Evolutionary conservation across 2,329 filamentous ascomycete genomes (phyloP).

Genomic region (Dendrostoma leiphaemia): DNA sequence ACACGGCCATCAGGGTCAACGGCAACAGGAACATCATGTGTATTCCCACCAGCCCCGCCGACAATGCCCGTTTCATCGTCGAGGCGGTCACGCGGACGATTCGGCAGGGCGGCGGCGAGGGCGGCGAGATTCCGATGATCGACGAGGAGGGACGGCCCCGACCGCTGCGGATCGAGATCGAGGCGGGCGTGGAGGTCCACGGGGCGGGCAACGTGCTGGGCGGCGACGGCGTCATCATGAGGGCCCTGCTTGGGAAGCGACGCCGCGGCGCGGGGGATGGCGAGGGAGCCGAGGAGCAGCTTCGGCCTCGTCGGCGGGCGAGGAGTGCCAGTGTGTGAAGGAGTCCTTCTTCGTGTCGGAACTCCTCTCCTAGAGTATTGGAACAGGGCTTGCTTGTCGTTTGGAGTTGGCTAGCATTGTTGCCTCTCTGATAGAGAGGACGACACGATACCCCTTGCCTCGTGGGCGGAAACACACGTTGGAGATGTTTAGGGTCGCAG

Average conservation of each 20-base stretch:
- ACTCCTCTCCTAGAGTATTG: no score
- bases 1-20: constrained; percentile 43
- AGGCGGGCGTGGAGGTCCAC: constrained; percentile 43
- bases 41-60: constrained; percentile 33
- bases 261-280: neutral
- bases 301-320: neutral
- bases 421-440: no score
- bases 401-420: no score
- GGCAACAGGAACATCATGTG: constrained; percentile 49
- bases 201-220: constrained; percentile 46
- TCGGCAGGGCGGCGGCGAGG: constrained; percentile 36
- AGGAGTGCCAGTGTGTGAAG: constrained; percentile 10
- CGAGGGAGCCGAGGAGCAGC: neutral
- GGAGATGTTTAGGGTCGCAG: no score
- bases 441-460: no score
- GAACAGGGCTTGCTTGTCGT: no score
- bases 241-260: constrained; percentile 6
- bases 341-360: no score
- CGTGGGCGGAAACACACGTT: no score
- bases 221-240: constrained; percentile 17
- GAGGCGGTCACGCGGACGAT: constrained; percentile 44
- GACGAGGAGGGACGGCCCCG: constrained; percentile 42
- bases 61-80: constrained; percentile 41
- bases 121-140: constrained; percentile 43
- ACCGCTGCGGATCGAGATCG: constrained; percentile 41